phyloP scores from a whole-genome alignment of 169 alveolate species.

The Toxoplasma gondii region DNA sequence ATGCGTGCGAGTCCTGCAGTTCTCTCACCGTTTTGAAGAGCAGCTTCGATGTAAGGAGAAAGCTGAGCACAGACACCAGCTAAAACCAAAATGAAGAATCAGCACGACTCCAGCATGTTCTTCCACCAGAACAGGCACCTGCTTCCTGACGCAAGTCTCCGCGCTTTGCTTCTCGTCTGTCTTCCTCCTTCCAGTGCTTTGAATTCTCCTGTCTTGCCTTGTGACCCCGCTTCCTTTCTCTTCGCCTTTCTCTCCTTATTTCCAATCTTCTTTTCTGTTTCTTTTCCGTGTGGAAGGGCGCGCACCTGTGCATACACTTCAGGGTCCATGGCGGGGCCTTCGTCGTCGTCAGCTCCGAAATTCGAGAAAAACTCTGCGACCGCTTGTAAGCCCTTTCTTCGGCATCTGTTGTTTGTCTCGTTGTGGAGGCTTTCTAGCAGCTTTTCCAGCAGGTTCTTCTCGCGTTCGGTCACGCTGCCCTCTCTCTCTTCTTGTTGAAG shows the following conservation, averaged over 20 bases:
- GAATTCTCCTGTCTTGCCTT: too few relatives aligned
- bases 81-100: too few relatives aligned
- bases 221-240: background rate
- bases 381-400: conserved; percentile 11
- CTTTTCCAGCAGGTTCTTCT: background rate
- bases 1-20: too few relatives aligned
- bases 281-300: background rate
- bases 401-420: conserved; percentile 3
- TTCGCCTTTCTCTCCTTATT: background rate
- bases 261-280: background rate
- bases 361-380: conserved; percentile 25
- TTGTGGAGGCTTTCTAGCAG: background rate
- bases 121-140: too few relatives aligned
- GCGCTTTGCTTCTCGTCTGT: too few relatives aligned
- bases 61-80: background rate
- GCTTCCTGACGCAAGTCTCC: too few relatives aligned
- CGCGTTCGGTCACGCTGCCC: background rate
- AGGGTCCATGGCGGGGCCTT: background rate
- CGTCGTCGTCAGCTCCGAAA: background rate
- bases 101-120: too few relatives aligned
- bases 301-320: background rate
- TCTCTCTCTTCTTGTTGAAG: background rate
- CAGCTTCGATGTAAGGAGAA: background rate
- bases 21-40: background rate
- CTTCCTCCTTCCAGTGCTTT: too few relatives aligned